Percentiles rank a stretch among this genome's conserved stretches.
phyloP scores from a whole-genome alignment of 345 rosid genomes.

The Acer negundo region DNA sequence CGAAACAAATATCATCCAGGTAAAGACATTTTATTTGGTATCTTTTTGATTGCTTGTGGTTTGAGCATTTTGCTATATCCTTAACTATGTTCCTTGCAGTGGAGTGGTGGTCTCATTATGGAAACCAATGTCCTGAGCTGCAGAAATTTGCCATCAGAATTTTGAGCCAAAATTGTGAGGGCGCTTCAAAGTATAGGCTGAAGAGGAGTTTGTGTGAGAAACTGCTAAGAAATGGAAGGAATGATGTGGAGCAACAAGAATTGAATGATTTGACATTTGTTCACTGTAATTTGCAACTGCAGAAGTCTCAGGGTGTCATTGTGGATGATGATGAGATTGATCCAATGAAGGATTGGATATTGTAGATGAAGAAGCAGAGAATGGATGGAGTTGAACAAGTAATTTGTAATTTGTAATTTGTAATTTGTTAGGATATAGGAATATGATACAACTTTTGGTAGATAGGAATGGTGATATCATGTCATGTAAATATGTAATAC shows the following conservation, averaged over 20 bases:
- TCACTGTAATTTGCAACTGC: constrained; percentile 36
- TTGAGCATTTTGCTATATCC: too few species aligned
- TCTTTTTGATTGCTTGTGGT: too few species aligned
- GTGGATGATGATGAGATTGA: constrained; percentile 21
- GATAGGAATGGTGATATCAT: too few species aligned
- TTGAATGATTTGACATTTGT: constrained; percentile 29
- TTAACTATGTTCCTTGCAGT: constrained; percentile 20
- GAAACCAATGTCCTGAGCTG: constrained; percentile 37
- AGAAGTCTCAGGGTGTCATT: constrained; percentile 14
- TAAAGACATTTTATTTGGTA: too few species aligned
- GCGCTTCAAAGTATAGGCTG: constrained; percentile 25
- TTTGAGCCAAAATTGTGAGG: constrained; percentile 27
- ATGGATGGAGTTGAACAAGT: background rate
- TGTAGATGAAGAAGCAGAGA: constrained; percentile 5
- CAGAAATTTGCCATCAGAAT: constrained; percentile 39
- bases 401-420: too few species aligned
- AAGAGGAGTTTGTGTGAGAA: constrained; percentile 35
- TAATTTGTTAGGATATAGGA: too few species aligned
- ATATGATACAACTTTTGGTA: too few species aligned
- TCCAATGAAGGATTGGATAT: constrained; percentile 30
- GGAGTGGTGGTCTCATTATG: constrained; percentile 43
- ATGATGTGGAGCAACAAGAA: constrained; percentile 17
- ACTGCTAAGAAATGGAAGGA: constrained; percentile 24
- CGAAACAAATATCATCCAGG: too few species aligned
- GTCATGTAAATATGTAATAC: too few species aligned